These are phyloP conservation scores for Globisporangium paddicum DNA, from an alignment of 352 stramenopile species.

Conservation along the genomic window DNA sequence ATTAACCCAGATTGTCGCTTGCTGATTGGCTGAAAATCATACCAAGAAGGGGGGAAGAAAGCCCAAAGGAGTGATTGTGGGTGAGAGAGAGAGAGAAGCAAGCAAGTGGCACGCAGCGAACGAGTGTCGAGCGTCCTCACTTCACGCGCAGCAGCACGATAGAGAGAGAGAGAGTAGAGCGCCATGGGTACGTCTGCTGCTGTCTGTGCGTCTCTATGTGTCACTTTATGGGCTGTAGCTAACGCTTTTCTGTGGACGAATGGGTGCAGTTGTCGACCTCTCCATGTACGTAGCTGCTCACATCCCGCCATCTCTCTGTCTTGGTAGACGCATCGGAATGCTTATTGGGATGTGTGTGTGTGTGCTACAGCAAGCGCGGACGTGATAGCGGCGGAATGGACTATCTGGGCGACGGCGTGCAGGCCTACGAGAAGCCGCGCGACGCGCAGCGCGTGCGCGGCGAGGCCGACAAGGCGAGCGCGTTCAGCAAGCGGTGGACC, in stretches of 20 bases:
- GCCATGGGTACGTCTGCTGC: not conserved
- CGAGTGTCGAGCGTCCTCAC: not conserved
- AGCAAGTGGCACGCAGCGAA: not conserved
- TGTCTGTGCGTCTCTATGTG: not conserved
- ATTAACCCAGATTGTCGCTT: not conserved
- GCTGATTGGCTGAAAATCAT: not conserved
- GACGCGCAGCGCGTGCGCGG: slow-evolving; percentile 41
- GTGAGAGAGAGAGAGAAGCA: slow-evolving; percentile 3
- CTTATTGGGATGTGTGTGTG: not conserved
- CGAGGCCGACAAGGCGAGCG: slow-evolving; percentile 41
- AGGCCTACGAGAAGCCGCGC: slow-evolving; percentile 28
- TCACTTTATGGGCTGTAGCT: not conserved
- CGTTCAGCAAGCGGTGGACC: slow-evolving; percentile 69
- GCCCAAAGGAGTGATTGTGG: slow-evolving; percentile 1
- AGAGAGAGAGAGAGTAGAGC: not conserved
- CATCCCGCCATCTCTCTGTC: not conserved
- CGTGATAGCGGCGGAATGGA: slow-evolving; percentile 15
- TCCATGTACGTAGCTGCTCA: slow-evolving; percentile 8
- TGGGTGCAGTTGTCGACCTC: slow-evolving; percentile 9
- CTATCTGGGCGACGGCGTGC: slow-evolving; percentile 3
- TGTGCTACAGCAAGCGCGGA: slow-evolving; percentile 27
- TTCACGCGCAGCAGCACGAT: not conserved
- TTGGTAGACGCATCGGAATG: no score
- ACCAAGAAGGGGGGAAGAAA: not conserved
- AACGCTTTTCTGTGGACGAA: not conserved